Base-by-base conservation (phyloP, 805 yeast species). In the Cyberlindnera lachancei region DNA sequence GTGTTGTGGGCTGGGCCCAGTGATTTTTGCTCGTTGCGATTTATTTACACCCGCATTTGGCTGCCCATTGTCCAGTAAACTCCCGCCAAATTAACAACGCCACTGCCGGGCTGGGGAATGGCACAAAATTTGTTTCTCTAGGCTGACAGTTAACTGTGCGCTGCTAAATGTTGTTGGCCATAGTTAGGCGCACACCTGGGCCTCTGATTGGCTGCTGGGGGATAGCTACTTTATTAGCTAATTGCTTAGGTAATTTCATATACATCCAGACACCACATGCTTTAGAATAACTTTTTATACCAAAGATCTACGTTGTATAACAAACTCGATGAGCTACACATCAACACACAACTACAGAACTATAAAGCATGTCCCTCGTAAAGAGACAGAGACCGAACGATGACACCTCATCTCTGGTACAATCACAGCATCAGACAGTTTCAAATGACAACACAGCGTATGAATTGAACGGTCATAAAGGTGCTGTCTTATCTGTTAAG, bases 381-480 rank as follows among this genome's bases (percentile, higher is more conserved):
- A 64, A 62, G 42, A 53, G 58, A 39, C 61, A 55, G 31, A 52
- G 42, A 36, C 30, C 29, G 10, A n/a, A n/a, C n/a, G 52, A 31
- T 3, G 36, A 31, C 13, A 17, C 8, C 13, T 10, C 2, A 32
- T n/a, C n/a, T n/a, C n/a, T n/a, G n/a, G n/a, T n/a, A n/a, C n/a
- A n/a, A n/a, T n/a, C n/a, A n/a, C n/a, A n/a, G n/a, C n/a, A n/a
- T n/a, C n/a, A n/a, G n/a, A n/a, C n/a, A n/a, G n/a, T n/a, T n/a
- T n/a, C n/a, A n/a, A n/a, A 27, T 18, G 28, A 7, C 15, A 4
- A 29, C 33, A 18, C 36, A 35, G 23, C 25, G 34, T 21, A 7
- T 16, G 57, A 58, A 12, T 51, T 77, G 6, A 64, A 62, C 33
- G 77, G 77, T 7, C 81, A 76, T 43, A 42, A 55, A 11, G 77